Percentiles rank a stretch among this genome's conserved stretches.
Conservation (phyloP, 2,329 filamentous ascomycete species). For the Cladorrhinum sp. region DNA sequence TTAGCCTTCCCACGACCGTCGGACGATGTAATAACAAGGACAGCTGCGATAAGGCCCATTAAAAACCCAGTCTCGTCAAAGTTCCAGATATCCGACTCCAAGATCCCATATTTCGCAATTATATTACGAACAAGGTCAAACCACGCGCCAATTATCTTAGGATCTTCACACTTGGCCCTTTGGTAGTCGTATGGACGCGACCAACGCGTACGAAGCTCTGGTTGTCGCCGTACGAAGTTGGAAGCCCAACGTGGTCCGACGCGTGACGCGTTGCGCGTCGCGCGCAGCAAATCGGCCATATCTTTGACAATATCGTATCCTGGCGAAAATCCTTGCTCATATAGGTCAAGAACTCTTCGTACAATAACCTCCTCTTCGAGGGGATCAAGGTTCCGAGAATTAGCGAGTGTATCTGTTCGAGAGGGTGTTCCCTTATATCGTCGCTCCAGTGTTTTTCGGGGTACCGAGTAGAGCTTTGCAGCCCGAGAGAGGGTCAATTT, state of each 20-base stretch:
- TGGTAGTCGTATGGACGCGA: slow-evolving; percentile 26
- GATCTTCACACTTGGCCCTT: slow-evolving; percentile 27
- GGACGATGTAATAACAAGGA: not conserved
- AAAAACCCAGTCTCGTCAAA: slow-evolving; percentile 33
- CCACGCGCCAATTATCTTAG: not conserved
- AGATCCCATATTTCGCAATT: slow-evolving; percentile 20
- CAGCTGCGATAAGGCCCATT: slow-evolving; percentile 29
- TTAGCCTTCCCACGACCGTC: not conserved
- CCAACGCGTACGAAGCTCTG: slow-evolving; percentile 27
- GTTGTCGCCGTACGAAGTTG: slow-evolving; percentile 11
- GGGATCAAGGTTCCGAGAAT: not conserved
- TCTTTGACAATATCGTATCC: not conserved
- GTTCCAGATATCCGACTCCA: slow-evolving; percentile 26
- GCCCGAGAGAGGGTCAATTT: not conserved
- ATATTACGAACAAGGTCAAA: not conserved
- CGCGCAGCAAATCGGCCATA: slow-evolving; percentile 3
- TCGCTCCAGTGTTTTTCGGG: not conserved
- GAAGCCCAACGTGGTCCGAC: slow-evolving; percentile 21
- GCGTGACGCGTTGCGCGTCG: not conserved
- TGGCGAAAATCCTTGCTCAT: slow-evolving; percentile 7
- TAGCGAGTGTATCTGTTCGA: not conserved
- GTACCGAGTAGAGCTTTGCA: not conserved
- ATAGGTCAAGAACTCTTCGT: slow-evolving; percentile 2
- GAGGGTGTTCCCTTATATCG: not conserved
- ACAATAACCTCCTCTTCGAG: slow-evolving; percentile 4